Conservation (phyloP, 495 filamentous ascomycete species). For the Aspergillus bridgeri region DNA sequence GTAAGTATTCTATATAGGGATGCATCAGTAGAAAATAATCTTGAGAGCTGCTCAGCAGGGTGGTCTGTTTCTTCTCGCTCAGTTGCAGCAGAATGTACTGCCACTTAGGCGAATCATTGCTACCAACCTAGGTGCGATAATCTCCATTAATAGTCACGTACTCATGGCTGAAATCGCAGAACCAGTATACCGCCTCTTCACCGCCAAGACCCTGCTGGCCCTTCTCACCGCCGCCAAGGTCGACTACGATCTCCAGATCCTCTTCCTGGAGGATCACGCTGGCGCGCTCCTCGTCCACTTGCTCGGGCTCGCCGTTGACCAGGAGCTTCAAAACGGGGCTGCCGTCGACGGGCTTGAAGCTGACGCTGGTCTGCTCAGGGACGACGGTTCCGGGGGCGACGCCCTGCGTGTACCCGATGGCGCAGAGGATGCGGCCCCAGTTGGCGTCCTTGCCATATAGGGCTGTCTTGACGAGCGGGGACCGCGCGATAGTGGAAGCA, state of each 20-base stretch:
- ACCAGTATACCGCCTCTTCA: conserved; percentile 84
- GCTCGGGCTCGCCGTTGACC: conserved; percentile 86
- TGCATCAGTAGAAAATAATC: too few species aligned
- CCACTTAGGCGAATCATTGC: background rate
- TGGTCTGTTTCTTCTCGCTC: background rate
- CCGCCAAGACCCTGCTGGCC: conserved; percentile 54
- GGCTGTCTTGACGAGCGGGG: conserved; percentile 93
- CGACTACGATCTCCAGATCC: conserved; percentile 76
- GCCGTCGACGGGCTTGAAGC: conserved; percentile 84
- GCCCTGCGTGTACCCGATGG: conserved; percentile 80
- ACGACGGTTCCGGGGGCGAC: conserved; percentile 62
- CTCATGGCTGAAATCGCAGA: conserved; percentile 97
- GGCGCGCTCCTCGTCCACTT: conserved; percentile 85
- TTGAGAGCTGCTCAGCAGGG: background rate
- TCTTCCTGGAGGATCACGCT: conserved; percentile 83
- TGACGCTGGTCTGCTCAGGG: conserved; percentile 84
- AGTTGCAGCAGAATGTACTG: background rate
- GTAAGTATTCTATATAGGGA: too few species aligned
- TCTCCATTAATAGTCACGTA: conserved; percentile 94
- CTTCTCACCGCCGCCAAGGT: conserved; percentile 52
- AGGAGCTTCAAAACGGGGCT: conserved; percentile 76
- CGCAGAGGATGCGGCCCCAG: conserved; percentile 96
- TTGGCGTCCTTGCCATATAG: conserved; percentile 97
- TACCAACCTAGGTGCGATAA: conserved; percentile 62
- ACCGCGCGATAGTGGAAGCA: conserved; percentile 86